These are phyloP conservation scores for Botrytis squamosa DNA, from an alignment of 2,329 filamentous ascomycete species.

Conservation along the genomic window DNA sequence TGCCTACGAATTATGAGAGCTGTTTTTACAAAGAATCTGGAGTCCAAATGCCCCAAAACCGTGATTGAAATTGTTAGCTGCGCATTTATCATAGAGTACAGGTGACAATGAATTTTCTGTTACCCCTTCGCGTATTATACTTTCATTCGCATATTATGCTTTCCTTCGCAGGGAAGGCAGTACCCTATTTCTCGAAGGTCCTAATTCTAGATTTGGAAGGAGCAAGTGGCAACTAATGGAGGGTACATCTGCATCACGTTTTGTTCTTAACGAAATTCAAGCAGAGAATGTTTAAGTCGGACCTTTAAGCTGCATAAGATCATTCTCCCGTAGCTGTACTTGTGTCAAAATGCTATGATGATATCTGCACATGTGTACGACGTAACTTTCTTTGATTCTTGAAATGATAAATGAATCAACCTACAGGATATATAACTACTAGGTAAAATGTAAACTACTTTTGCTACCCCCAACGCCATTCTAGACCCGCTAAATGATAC, in stretches of 20 bases:
- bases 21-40: not conserved
- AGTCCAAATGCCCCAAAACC: not conserved
- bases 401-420: not conserved
- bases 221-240: not conserved
- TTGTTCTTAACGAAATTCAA: not conserved
- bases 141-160: not conserved
- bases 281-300: not conserved
- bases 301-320: not conserved
- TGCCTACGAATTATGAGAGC: not conserved
- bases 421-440: slow-evolving; percentile 4
- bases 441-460: not conserved
- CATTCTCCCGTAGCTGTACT: not conserved
- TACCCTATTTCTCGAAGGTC: not conserved
- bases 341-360: not conserved
- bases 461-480: slow-evolving; percentile 12
- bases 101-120: not conserved
- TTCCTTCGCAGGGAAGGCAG: not conserved
- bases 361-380: not conserved
- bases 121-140: not conserved
- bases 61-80: not conserved
- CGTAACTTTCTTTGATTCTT: not conserved
- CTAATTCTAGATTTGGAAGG: not conserved
- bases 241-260: not conserved
- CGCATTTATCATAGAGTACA: not conserved
- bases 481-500: slow-evolving; percentile 34